Conservation (phyloP, 2,329 filamentous ascomycete genomes). For the Grosmannia serpens region DNA sequence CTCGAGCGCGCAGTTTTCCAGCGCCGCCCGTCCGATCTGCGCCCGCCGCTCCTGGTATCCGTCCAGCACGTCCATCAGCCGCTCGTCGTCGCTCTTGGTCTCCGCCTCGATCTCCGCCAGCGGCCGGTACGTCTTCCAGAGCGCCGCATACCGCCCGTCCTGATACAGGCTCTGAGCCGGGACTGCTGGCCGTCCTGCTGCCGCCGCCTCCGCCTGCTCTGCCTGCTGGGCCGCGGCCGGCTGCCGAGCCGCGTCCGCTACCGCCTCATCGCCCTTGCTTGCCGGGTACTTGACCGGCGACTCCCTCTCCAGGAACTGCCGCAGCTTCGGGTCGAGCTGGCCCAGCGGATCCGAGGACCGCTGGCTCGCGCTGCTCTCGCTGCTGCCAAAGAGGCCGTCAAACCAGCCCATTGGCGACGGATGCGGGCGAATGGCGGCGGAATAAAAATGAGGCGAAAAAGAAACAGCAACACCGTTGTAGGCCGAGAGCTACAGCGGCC, state of each 20-base stretch:
- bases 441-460: background rate
- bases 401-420: constrained; percentile 42
- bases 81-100: constrained; percentile 65
- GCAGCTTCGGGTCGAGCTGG: constrained; percentile 71
- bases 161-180: constrained; percentile 42
- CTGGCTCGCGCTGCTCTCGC: constrained; percentile 28
- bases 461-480: background rate
- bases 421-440: background rate
- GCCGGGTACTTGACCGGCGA: constrained; percentile 50
- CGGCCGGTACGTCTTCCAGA: constrained; percentile 87
- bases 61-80: constrained; percentile 67
- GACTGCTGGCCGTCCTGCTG: constrained; percentile 17
- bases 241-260: constrained; percentile 4
- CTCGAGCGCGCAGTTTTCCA: constrained; percentile 88
- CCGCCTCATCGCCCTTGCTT: constrained; percentile 1
- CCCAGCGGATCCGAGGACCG: constrained; percentile 51
- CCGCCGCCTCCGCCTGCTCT: too few relatives aligned
- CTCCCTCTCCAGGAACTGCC: constrained; percentile 76
- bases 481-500: background rate
- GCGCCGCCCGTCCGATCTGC: constrained; percentile 65
- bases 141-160: constrained; percentile 60
- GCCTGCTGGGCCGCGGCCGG: constrained; percentile 2
- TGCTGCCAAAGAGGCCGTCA: constrained; percentile 32
- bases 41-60: constrained; percentile 73
- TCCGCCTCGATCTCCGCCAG: constrained; percentile 57